phyloP scores from a whole-genome alignment of 352 stramenopile genomes.

The Globisporangium takayamanum region DNA sequence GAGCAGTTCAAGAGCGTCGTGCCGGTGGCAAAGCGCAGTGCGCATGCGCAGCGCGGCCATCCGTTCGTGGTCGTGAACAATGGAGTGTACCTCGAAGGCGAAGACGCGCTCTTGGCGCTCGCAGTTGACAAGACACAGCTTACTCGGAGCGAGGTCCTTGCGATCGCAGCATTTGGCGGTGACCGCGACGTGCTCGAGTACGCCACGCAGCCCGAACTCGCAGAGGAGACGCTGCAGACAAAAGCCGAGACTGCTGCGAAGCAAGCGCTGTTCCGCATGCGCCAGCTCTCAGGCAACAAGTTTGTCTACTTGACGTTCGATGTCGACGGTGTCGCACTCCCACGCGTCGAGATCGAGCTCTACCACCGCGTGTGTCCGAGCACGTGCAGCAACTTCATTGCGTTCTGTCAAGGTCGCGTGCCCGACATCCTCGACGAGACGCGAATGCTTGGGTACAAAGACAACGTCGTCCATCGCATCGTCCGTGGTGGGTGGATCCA shows the following conservation, averaged over 20 bases:
- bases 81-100: constrained; percentile 35
- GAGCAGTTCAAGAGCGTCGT: constrained; percentile 26
- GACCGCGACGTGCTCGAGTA: constrained; percentile 13
- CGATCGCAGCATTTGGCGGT: constrained; percentile 44
- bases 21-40: constrained; percentile 15
- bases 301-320: constrained; percentile 60
- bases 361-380: constrained; percentile 51
- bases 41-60: constrained; percentile 25
- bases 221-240: constrained; percentile 43
- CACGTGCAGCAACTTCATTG: constrained; percentile 72
- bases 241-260: constrained; percentile 37
- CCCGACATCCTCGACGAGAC: constrained; percentile 33
- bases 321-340: constrained; percentile 49
- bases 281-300: constrained; percentile 42
- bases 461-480: constrained; percentile 54
- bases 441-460: constrained; percentile 40
- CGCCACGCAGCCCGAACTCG: constrained; percentile 25
- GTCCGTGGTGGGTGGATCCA: constrained; percentile 72
- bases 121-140: constrained; percentile 46
- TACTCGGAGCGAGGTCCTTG: constrained; percentile 41
- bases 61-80: constrained; percentile 52
- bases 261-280: constrained; percentile 33
- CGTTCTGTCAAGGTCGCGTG: constrained; percentile 54
- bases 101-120: constrained; percentile 53
- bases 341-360: constrained; percentile 64